Base-by-base conservation (phyloP, 164 flowering plant species). In the Berberis vulgaris region DNA sequence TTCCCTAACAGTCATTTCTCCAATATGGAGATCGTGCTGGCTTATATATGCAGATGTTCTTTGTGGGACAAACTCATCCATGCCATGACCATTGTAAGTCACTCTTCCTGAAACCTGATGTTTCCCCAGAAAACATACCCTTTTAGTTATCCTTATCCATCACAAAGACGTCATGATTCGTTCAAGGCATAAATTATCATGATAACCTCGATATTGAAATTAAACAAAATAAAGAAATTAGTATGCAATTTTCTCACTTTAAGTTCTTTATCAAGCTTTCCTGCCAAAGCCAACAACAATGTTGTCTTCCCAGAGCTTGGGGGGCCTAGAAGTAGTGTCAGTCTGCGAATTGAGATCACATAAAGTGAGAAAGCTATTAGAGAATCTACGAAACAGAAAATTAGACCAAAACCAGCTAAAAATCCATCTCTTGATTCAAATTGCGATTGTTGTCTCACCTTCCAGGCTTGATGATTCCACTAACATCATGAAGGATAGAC, bases 41-140 rank as follows among this genome's bases (percentile, higher is more conserved):
- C 87, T 78, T 43, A 85, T 80, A 61, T 85, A 85, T 12, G 87
- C 84, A 11, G 87, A 77, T 2, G 86, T 79, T 67, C 84, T 75
- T 65, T 83, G 83, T 9, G 89, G 89, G 13, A 84, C 83, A 79
- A 86, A 86, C 68, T 86, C 92, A 49, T 86, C 50, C 82, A 84
- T 71, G 44, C 68, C 76, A 73, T 84, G 87, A 4, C 92, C 92
- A 77, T 84, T 86, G 70, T 84, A 86, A 50, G 82, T 86, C n/a
- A 86, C 78, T 54, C 59, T 76, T 40, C 88, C 88, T 1, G 84
- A 80, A 44, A 72, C 70, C 91, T 83, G 66, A 26, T 26, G 26
- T n/a, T 42, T 26, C 26, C 26, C 26, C 26, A 26, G 11, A 10
- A 4, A n/a, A 26, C 44, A 69, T n/a, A 5, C 41, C 54, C 41